Conservation (phyloP, 2,329 filamentous ascomycete species). For the Penicillium verrucosum region DNA sequence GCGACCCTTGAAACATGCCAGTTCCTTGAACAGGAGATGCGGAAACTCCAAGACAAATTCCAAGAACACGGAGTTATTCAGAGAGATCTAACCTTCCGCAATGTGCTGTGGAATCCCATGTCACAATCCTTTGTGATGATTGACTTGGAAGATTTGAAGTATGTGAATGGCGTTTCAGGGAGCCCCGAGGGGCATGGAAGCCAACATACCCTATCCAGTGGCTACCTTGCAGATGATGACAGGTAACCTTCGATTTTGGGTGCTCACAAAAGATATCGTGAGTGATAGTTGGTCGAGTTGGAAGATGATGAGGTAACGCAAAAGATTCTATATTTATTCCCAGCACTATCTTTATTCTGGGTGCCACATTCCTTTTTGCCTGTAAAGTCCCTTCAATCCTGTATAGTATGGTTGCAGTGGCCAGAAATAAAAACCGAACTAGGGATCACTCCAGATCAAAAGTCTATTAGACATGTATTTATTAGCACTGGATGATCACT, state of each 20-base stretch:
- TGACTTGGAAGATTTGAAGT: slow-evolving; percentile 28
- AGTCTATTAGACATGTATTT: neutral
- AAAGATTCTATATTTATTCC: neutral
- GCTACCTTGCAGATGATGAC: neutral
- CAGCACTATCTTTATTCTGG: neutral
- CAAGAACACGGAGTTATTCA: slow-evolving; percentile 17
- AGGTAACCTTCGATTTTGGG: neutral
- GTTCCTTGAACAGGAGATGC: slow-evolving; percentile 7
- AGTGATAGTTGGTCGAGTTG: neutral
- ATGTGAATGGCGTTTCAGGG: slow-evolving; percentile 8
- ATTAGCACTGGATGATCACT: neutral
- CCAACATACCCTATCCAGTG: neutral
- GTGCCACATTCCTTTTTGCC: neutral
- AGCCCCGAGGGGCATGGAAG: neutral
- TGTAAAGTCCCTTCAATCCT: neutral
- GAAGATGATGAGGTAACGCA: neutral
- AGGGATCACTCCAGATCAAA: neutral
- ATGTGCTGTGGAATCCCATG: slow-evolving; percentile 25
- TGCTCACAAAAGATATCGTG: neutral
- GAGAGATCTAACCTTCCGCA: slow-evolving; percentile 23
- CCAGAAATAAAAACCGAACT: neutral
- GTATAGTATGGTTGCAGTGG: neutral
- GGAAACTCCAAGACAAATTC: slow-evolving; percentile 15
- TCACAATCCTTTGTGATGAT: slow-evolving; percentile 18
- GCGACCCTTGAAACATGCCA: neutral